Evolutionary conservation across 2,329 filamentous ascomycete species (phyloP).

Genomic region (Cercospora zeina): DNA sequence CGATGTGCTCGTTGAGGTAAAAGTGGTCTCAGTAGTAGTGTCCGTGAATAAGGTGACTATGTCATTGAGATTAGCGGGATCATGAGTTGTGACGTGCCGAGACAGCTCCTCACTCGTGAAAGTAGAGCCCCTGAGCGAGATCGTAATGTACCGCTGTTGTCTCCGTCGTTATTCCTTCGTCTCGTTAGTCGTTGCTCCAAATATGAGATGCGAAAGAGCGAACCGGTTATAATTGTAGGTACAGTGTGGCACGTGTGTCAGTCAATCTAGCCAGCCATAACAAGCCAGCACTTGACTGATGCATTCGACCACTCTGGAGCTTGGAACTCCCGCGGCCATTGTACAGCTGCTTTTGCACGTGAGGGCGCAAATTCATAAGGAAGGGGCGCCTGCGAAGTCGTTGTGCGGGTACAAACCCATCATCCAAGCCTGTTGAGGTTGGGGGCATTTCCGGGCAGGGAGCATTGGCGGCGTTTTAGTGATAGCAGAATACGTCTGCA

Average conservation of each 20-base stretch:
- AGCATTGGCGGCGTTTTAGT: constrained; percentile 18
- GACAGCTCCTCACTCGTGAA: neutral
- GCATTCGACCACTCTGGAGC: constrained; percentile 3
- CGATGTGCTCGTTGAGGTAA: neutral
- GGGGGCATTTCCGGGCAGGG: constrained; percentile 19
- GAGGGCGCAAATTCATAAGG: constrained; percentile 28
- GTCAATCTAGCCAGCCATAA: neutral
- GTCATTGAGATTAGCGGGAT: neutral
- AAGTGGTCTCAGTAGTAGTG: neutral
- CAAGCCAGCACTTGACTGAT: too few species aligned
- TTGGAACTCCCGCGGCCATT: constrained; percentile 45
- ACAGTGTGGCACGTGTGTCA: neutral
- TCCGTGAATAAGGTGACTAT: neutral
- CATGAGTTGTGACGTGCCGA: neutral
- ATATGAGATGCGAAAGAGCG: neutral
- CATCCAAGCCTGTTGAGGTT: constrained; percentile 16
- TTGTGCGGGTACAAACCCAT: constrained; percentile 23
- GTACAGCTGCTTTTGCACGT: constrained; percentile 44
- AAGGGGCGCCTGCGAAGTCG: constrained; percentile 22
- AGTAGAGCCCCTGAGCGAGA: neutral
- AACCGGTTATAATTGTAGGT: neutral
- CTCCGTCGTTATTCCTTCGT: neutral
- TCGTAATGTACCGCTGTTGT: neutral
- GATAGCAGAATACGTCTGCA: neutral
- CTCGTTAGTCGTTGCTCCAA: neutral